These are phyloP conservation scores for Acanthamoeba healyi DNA, from an alignment of 208 protist genomes.

Conservation along the genomic window DNA sequence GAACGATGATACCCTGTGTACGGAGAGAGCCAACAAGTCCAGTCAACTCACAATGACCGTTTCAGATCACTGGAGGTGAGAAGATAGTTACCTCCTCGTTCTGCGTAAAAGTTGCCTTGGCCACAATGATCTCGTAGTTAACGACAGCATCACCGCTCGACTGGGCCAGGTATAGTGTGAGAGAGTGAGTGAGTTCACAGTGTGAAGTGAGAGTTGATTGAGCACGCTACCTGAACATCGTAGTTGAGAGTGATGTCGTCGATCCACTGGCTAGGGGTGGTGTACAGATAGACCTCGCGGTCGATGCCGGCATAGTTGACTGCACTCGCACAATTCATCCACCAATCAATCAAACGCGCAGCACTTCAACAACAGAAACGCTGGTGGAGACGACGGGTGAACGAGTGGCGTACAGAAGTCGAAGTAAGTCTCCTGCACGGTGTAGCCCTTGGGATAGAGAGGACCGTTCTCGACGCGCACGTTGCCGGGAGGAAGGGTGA, in stretches of 20 bases:
- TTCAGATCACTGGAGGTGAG: too few species aligned
- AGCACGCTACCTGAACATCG: neutral
- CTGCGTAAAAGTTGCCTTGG: neutral
- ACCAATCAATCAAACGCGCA: neutral
- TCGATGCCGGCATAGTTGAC: slow-evolving; percentile 47
- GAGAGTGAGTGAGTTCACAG: neutral
- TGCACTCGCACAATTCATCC: neutral
- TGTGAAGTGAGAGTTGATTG: neutral
- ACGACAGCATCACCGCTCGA: neutral
- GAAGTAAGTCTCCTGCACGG: slow-evolving; percentile 4
- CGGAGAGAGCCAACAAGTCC: too few species aligned
- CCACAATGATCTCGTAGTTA: neutral
- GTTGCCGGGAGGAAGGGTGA: slow-evolving; percentile 21
- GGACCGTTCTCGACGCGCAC: neutral
- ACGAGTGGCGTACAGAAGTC: neutral
- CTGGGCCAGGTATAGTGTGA: neutral
- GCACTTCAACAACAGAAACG: neutral
- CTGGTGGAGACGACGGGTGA: too few species aligned
- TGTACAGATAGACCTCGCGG: slow-evolving; percentile 41
- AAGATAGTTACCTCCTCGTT: too few species aligned
- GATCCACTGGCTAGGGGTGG: slow-evolving; percentile 13
- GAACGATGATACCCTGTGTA: neutral
- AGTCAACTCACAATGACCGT: too few species aligned
- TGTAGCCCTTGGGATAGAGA: slow-evolving; percentile 37
- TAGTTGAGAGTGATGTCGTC: slow-evolving; percentile 51